Conservation (phyloP, 176 grass and related monocot genomes). For the Hordeum vulgare region DNA sequence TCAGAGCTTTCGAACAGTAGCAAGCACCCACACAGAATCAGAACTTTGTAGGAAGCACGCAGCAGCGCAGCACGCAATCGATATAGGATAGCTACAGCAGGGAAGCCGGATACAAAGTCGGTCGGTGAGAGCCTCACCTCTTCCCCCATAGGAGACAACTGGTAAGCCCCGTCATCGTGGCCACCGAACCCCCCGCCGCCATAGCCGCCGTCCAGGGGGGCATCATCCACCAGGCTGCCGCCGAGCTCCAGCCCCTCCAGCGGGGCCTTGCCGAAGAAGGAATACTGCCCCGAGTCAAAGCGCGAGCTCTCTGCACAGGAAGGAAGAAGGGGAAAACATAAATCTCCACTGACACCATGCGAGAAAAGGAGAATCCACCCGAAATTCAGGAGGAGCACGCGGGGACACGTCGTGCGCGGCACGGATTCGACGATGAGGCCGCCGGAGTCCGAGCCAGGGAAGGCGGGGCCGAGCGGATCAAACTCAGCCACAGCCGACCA, state of each 20-base stretch:
- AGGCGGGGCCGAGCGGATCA: not conserved
- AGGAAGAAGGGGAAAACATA: not conserved
- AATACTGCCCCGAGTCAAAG: conserved; percentile 73
- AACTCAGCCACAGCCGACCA: too few species aligned
- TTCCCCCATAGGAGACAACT: conserved; percentile 54
- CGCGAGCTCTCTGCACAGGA: conserved; percentile 37
- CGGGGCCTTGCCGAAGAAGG: conserved; percentile 64
- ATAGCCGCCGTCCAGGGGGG: conserved; percentile 1
- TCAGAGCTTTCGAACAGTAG: not conserved
- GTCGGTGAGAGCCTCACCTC: conserved; percentile 39
- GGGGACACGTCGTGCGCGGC: not conserved
- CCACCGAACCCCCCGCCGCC: too few species aligned
- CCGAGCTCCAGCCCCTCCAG: conserved; percentile 67
- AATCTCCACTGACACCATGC: not conserved
- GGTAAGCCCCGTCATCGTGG: conserved; percentile 40
- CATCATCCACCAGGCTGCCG: conserved; percentile 59
- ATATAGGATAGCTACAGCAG: not conserved
- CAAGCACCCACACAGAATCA: not conserved
- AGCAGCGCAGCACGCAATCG: not conserved
- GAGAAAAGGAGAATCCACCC: not conserved
- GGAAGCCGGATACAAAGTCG: not conserved
- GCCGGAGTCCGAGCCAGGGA: too few species aligned
- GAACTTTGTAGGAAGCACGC: conserved; percentile 11
- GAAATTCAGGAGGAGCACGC: conserved; percentile 4
- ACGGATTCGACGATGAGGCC: not conserved